phyloP scores from a whole-genome alignment of 495 filamentous ascomycete species.

The Penicillium manginii region DNA sequence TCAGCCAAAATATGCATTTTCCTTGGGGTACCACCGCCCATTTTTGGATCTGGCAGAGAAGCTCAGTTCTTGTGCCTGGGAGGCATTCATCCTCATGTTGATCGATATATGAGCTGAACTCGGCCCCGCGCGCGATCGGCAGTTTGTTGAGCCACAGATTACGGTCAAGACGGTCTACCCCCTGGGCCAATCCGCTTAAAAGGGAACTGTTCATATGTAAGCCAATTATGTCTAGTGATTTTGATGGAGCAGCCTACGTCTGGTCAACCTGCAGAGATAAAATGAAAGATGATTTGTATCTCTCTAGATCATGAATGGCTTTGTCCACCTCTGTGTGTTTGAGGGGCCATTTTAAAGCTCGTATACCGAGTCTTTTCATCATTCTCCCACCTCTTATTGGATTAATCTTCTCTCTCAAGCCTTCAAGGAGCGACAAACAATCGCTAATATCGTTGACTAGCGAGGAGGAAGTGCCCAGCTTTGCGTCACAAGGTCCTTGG shows the following conservation, averaged over 20 bases:
- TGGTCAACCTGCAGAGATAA: constrained; percentile 45
- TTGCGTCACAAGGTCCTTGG: constrained; percentile 13
- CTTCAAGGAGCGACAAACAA: constrained; percentile 32
- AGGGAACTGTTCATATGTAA: background rate
- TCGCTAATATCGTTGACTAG: constrained; percentile 22
- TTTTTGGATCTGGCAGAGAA: background rate
- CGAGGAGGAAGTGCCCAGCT: constrained; percentile 11
- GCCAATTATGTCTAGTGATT: background rate
- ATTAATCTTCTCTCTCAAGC: constrained; percentile 37
- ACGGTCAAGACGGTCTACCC: background rate
- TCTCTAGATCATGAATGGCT: constrained; percentile 34
- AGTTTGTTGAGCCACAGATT: background rate
- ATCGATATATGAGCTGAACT: background rate
- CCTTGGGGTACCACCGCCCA: background rate
- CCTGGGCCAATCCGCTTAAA: background rate
- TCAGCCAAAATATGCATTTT: background rate
- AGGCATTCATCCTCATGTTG: background rate
- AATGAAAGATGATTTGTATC: constrained; percentile 38
- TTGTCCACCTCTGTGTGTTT: constrained; percentile 41
- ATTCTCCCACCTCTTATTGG: constrained; percentile 13
- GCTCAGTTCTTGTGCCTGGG: background rate
- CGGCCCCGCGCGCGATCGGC: background rate
- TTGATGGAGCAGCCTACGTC: constrained; percentile 25
- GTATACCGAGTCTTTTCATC: constrained; percentile 34
- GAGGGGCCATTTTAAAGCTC: constrained; percentile 49